Base-by-base conservation (phyloP, 2,329 filamentous ascomycete genomes). In the Metarhizium anisopliae region DNA sequence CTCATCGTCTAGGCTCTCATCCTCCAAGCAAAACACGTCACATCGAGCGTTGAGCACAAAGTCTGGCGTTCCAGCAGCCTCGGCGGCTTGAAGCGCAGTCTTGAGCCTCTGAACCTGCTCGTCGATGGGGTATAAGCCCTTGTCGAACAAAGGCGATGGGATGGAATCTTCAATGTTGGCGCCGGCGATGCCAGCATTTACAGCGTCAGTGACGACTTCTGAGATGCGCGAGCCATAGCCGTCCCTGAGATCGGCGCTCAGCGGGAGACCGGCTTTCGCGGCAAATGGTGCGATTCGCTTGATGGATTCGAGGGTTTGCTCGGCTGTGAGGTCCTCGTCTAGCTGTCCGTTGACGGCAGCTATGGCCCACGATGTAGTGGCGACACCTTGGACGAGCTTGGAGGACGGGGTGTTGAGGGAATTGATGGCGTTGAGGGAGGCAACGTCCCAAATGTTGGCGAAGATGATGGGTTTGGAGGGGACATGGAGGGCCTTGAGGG, bases 241-340 rank as follows among this genome's bases (percentile, higher is more conserved):
- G 61, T 86, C 82, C 64, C 85, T 81, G 2, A 85, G 64, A 61
- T 86, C 83, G 5, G 77, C 79, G 0, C 77, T 80, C 0, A 86
- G 64, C 0, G 81, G 79, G 2, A 79, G 68, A 6, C 70, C 67
- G 42, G 71, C 67, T 13, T 68, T 61, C 11, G 63, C 63, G 13
- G 74, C 73, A 4, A 78, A 64, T 2, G 69, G 66, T 0, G 75
- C 74, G 55, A 85, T 74, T 11, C 66, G 66, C 4, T 65, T 59
- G 40, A 80, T 70, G 11, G 74, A 74, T 1, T 69, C 66, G 38
- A 85, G 67, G 59, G 84, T 84, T 40, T 74, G 70, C 3, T 77
- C 68, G 14, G 78, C 68, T 0, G 73, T 75, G 29, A 86, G 72
- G 7, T 76, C 70, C 32, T 76, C 73, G 55, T 82, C 78, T 0